A percentile compares a stretch with the other conserved stretches of the same genome.
Conservation (phyloP, 2,329 filamentous ascomycete genomes). For the Penicillium palitans region DNA sequence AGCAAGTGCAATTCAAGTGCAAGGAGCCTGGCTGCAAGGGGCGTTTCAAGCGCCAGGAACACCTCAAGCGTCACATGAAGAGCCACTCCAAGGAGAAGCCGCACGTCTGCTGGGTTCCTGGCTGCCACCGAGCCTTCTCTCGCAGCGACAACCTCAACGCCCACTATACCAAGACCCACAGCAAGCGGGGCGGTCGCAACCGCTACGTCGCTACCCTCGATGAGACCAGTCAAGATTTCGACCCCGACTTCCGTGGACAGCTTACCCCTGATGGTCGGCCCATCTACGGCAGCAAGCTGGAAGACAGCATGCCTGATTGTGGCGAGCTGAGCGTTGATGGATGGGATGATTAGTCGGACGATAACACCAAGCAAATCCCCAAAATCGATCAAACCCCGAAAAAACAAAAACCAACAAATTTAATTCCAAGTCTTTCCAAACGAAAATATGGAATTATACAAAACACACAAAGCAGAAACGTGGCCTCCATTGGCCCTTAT, state of each 20-base stretch:
- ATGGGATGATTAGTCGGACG: constrained; percentile 34
- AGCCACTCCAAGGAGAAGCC: constrained; percentile 49
- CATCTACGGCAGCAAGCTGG: constrained; percentile 39
- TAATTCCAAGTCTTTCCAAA: constrained; percentile 1
- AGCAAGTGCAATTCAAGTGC: constrained; percentile 46
- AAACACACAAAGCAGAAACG: not conserved
- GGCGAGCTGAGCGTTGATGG: constrained; percentile 37
- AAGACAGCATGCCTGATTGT: constrained; percentile 35
- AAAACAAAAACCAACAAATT: constrained; percentile 7
- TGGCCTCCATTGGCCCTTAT: constrained; percentile 6
- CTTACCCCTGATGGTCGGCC: constrained; percentile 46
- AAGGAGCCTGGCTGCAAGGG: constrained; percentile 46
- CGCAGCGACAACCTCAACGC: constrained; percentile 50
- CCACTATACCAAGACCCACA: constrained; percentile 50
- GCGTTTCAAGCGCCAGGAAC: constrained; percentile 52
- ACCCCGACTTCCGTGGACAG: constrained; percentile 46
- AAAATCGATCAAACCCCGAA: not conserved
- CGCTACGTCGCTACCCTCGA: constrained; percentile 49
- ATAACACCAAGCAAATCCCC: constrained; percentile 7
- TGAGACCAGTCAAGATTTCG: constrained; percentile 44
- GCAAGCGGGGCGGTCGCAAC: constrained; percentile 48
- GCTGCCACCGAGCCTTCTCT: constrained; percentile 45
- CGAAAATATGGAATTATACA: constrained; percentile 10
- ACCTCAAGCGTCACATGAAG: constrained; percentile 52
- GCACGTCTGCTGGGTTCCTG: constrained; percentile 47